These are phyloP conservation scores for Flaveria trinervia DNA, from an alignment of 129 eudicot species.

Conservation along the genomic window DNA sequence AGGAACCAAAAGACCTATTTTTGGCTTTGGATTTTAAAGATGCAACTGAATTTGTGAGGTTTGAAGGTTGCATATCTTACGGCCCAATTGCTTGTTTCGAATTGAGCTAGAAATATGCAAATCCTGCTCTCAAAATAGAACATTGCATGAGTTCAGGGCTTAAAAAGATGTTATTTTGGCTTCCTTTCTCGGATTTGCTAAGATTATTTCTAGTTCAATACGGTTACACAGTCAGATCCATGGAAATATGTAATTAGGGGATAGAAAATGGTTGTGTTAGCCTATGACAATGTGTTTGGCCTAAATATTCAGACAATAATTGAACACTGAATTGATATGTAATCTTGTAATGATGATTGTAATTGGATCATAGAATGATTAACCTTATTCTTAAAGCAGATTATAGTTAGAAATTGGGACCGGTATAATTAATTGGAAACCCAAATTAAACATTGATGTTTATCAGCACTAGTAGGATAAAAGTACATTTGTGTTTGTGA, in stretches of 20 bases:
- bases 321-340: neutral
- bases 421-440: neutral
- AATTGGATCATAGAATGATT: neutral
- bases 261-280: neutral
- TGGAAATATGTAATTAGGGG: neutral
- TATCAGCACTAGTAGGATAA: too few relatives aligned
- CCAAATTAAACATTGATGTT: neutral
- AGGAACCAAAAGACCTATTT: neutral
- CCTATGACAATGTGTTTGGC: neutral
- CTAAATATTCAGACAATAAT: neutral
- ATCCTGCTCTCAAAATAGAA: neutral
- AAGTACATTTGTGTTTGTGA: neutral
- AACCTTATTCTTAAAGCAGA: too few relatives aligned
- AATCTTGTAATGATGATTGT: neutral
- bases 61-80: neutral
- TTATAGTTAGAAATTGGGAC: neutral
- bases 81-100: neutral
- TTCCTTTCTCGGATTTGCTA: neutral
- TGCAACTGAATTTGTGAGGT: neutral
- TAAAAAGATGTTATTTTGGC: neutral
- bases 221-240: neutral
- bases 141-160: neutral
- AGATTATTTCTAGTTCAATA: neutral
- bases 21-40: neutral
- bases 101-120: neutral